Evolutionary conservation across 306 rosid genomes (phyloP).

Genomic region (Cicer judaicum): DNA sequence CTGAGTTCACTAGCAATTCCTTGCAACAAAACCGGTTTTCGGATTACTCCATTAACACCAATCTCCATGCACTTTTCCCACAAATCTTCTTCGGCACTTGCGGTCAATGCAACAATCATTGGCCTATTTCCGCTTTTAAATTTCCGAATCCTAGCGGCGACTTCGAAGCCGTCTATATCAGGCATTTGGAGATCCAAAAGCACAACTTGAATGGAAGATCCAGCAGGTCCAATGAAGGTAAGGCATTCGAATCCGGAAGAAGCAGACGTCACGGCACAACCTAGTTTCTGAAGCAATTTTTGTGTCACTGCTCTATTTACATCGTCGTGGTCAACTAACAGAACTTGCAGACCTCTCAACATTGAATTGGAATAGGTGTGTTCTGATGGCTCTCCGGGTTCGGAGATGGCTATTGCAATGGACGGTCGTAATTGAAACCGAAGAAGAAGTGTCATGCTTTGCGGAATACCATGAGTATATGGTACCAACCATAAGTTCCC

Average conservation of each 20-base stretch:
- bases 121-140: slow-evolving; percentile 83
- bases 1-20: slow-evolving; percentile 84
- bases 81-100: slow-evolving; percentile 76
- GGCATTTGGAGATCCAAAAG: slow-evolving; percentile 89
- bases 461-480: slow-evolving; percentile 74
- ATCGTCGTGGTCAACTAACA: slow-evolving; percentile 82
- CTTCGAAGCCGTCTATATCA: slow-evolving; percentile 85
- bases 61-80: slow-evolving; percentile 83
- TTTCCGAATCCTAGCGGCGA: slow-evolving; percentile 76
- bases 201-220: slow-evolving; percentile 68
- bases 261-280: slow-evolving; percentile 77
- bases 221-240: slow-evolving; percentile 62
- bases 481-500: slow-evolving; percentile 88
- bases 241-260: slow-evolving; percentile 94
- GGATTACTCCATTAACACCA: slow-evolving; percentile 82
- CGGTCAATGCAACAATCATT: slow-evolving; percentile 72
- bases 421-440: slow-evolving; percentile 81
- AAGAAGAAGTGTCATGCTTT: slow-evolving; percentile 88
- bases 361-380: slow-evolving; percentile 66
- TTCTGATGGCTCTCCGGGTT: slow-evolving; percentile 79
- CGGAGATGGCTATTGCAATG: slow-evolving; percentile 75
- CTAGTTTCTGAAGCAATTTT: slow-evolving; percentile 85
- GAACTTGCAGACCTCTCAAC: slow-evolving; percentile 75
- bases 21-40: slow-evolving; percentile 81
- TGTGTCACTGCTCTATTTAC: slow-evolving; percentile 90